Percentiles rank a stretch among this genome's conserved stretches.
phyloP scores from a whole-genome alignment of 177 flowering plant species.

The Vitis hybrid region DNA sequence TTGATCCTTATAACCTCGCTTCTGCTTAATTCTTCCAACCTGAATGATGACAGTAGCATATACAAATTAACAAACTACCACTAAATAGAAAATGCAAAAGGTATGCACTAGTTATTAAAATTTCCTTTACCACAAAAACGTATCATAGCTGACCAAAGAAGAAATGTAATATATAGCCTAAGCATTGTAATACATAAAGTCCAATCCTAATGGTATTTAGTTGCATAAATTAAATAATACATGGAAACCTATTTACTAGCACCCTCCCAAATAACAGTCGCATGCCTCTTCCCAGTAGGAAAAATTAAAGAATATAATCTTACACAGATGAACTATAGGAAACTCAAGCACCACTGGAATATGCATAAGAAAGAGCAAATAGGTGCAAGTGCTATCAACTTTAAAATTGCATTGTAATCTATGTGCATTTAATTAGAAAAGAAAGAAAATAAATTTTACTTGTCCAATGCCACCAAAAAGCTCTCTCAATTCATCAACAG shows the following conservation, averaged over 20 bases:
- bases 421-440: neutral
- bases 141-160: neutral
- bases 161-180: neutral
- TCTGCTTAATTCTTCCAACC: slow-evolving; percentile 98
- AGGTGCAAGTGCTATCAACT: no score
- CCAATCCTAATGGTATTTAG: neutral
- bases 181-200: neutral
- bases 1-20: slow-evolving; percentile 96
- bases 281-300: no score
- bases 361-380: neutral
- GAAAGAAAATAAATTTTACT: slow-evolving; percentile 38
- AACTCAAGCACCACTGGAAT: neutral
- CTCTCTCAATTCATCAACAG: slow-evolving; percentile 76
- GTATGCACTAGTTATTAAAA: neutral
- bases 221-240: neutral
- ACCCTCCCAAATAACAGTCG: no score
- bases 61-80: neutral
- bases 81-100: slow-evolving; percentile 1
- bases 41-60: slow-evolving; percentile 22
- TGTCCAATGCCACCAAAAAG: slow-evolving; percentile 99
- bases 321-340: no score
- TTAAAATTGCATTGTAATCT: no score
- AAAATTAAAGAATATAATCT: no score
- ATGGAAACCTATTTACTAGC: no score
- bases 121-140: no score